Evolutionary conservation across 2,329 filamentous ascomycete genomes (phyloP).

Genomic region (Camillea tinctor): DNA sequence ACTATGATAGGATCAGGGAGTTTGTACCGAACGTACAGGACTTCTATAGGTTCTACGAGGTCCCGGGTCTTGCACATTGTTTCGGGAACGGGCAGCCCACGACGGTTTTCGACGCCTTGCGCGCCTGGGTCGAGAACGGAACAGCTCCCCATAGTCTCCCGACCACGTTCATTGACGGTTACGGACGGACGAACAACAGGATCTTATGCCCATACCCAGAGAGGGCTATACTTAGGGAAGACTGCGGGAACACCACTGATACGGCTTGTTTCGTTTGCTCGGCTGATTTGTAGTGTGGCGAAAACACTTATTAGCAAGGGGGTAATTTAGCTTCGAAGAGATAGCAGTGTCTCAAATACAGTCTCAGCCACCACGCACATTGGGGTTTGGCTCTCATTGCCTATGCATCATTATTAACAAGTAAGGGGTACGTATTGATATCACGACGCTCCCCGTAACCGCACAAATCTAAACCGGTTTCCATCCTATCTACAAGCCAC

Average conservation of each 20-base stretch:
- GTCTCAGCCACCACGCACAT: no score
- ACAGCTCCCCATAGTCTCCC: background rate
- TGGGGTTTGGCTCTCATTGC: no score
- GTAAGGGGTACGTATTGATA: no score
- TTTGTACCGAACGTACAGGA: conserved; percentile 10
- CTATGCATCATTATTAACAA: no score
- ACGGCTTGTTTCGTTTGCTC: background rate
- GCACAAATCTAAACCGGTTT: no score
- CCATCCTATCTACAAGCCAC: no score
- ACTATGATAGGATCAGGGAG: conserved; percentile 11
- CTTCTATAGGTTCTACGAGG: conserved; percentile 19
- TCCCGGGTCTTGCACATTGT: conserved; percentile 20
- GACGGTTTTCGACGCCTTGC: conserved; percentile 12
- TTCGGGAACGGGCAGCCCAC: conserved; percentile 17
- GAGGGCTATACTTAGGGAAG: background rate
- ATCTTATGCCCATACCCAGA: background rate
- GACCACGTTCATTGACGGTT: background rate
- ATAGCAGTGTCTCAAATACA: no score
- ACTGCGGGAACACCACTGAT: background rate
- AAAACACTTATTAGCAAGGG: background rate
- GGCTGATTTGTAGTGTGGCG: background rate
- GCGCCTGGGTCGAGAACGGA: conserved; percentile 20
- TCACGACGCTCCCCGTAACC: no score
- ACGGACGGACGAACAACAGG: background rate
- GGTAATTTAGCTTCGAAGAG: no score